These are phyloP conservation scores for Heterobasidion occidentale DNA, from an alignment of 1,284 basidiomycete genomes.

Conservation along the genomic window DNA sequence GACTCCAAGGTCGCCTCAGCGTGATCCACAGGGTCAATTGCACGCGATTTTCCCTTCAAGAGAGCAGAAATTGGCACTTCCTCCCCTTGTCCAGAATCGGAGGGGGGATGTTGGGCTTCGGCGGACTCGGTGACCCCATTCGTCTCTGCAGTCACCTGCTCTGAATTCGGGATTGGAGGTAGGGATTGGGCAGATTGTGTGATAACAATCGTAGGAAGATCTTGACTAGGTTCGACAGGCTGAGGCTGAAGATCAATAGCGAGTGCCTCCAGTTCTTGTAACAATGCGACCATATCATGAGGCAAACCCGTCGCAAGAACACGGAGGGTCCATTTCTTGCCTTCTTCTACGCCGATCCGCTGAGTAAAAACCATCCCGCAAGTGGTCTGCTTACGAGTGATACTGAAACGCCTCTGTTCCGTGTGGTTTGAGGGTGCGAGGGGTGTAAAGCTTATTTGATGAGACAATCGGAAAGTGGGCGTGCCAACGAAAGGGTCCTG, in stretches of 20 bases:
- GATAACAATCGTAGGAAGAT: slow-evolving; percentile 11
- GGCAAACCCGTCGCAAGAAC: slow-evolving; percentile 11
- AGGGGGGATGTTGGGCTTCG: neutral
- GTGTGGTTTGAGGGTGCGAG: too few relatives aligned
- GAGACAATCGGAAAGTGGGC: too few relatives aligned
- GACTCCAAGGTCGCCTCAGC: neutral
- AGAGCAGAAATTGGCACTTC: neutral
- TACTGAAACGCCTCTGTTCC: too few relatives aligned
- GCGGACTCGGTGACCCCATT: neutral
- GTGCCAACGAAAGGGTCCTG: neutral
- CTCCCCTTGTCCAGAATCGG: neutral
- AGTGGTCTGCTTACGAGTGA: too few relatives aligned
- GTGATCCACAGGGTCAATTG: neutral
- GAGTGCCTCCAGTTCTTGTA: slow-evolving; percentile 12
- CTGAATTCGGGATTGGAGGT: neutral
- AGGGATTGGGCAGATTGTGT: slow-evolving; percentile 9
- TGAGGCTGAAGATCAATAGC: slow-evolving; percentile 7
- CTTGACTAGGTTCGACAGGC: neutral
- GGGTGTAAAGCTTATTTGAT: too few relatives aligned
- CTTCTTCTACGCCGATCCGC: neutral
- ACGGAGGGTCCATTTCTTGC: slow-evolving; percentile 12
- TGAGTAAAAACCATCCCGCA: too few relatives aligned
- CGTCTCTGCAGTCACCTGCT: neutral
- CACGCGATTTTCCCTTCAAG: neutral
- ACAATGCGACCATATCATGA: slow-evolving; percentile 10